These are phyloP conservation scores for Aspergillus fischeri DNA, from an alignment of 2,329 filamentous ascomycete genomes.

Conservation along the genomic window DNA sequence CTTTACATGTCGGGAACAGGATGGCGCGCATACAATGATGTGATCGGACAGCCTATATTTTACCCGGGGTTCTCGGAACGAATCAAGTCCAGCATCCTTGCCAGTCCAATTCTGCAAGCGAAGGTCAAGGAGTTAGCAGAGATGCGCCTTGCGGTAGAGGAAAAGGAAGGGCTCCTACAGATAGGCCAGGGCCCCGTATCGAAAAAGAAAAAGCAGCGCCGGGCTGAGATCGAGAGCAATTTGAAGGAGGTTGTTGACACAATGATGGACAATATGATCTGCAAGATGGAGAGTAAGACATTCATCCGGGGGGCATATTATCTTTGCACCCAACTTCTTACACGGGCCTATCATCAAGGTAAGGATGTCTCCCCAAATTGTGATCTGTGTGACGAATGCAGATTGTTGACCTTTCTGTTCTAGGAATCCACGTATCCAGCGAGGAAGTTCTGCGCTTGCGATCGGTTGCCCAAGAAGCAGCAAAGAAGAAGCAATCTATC, in stretches of 20 bases:
- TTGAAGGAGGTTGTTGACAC: conserved; percentile 78
- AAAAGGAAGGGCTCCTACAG: conserved; percentile 65
- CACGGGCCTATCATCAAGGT: conserved; percentile 91
- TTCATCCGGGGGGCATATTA: conserved; percentile 95
- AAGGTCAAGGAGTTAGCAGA: conserved; percentile 75
- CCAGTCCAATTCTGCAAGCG: conserved; percentile 66
- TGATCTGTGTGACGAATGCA: not conserved
- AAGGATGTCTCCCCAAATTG: conserved; percentile 7
- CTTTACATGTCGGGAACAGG: conserved; percentile 88
- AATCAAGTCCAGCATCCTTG: conserved; percentile 76
- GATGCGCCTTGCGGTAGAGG: conserved; percentile 69
- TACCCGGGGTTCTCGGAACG: conserved; percentile 88
- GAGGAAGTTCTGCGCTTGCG: conserved; percentile 84
- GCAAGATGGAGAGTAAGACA: conserved; percentile 92
- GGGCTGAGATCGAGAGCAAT: conserved; percentile 63
- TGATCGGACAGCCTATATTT: conserved; percentile 89
- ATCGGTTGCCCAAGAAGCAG: conserved; percentile 76
- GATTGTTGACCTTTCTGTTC: conserved; percentile 3
- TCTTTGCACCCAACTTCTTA: conserved; percentile 77
- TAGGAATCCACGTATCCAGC: conserved; percentile 84
- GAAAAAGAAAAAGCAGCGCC: conserved; percentile 29
- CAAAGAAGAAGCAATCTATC: conserved; percentile 86
- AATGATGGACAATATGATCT: conserved; percentile 94
- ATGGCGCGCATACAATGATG: conserved; percentile 89
- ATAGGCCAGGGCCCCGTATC: conserved; percentile 28